These are phyloP conservation scores for Pseudocercospora eumusae DNA, from an alignment of 2,329 filamentous ascomycete species.

Conservation along the genomic window DNA sequence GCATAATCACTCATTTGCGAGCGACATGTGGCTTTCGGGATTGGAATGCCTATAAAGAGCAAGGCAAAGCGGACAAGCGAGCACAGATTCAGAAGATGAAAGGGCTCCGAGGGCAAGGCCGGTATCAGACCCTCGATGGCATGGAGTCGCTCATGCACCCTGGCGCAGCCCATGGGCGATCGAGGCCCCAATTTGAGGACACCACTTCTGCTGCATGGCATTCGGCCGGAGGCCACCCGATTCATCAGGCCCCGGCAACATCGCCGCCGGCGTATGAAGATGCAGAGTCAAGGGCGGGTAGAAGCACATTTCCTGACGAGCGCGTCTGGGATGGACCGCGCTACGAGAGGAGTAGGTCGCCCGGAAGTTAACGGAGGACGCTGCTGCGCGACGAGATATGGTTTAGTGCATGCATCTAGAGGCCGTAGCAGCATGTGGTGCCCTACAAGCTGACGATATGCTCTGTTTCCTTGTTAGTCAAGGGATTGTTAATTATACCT, in stretches of 20 bases:
- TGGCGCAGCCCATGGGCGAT: conserved; percentile 4
- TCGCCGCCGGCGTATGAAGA: conserved; percentile 14
- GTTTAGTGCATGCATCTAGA: conserved; percentile 8
- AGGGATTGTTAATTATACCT: conserved; percentile 1
- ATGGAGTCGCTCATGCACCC: conserved; percentile 20
- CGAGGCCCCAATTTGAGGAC: conserved; percentile 5
- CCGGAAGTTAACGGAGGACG: conserved; percentile 3
- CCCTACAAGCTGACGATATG: neutral
- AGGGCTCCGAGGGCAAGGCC: conserved; percentile 14
- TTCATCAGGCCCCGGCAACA: conserved; percentile 10
- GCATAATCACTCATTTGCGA: conserved; percentile 6
- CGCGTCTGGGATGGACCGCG: conserved; percentile 11
- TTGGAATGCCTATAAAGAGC: conserved; percentile 7
- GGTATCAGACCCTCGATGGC: conserved; percentile 20
- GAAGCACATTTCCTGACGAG: conserved; percentile 10
- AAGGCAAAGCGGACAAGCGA: conserved; percentile 16
- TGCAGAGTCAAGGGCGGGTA: neutral
- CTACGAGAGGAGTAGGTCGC: conserved; percentile 14
- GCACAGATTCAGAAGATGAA: neutral
- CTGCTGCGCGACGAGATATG: conserved; percentile 11
- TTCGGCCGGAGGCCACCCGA: conserved; percentile 2
- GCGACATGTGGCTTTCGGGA: conserved; percentile 13
- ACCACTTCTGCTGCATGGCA: conserved; percentile 5
- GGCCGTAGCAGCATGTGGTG: conserved; percentile 1
- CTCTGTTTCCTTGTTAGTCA: conserved; percentile 2